Evolutionary conservation across 768 basidiomycete genomes (phyloP), one percentile per base, ranked within the genome.

Genomic region (Xerocomus brunneocitrinus): DNA sequence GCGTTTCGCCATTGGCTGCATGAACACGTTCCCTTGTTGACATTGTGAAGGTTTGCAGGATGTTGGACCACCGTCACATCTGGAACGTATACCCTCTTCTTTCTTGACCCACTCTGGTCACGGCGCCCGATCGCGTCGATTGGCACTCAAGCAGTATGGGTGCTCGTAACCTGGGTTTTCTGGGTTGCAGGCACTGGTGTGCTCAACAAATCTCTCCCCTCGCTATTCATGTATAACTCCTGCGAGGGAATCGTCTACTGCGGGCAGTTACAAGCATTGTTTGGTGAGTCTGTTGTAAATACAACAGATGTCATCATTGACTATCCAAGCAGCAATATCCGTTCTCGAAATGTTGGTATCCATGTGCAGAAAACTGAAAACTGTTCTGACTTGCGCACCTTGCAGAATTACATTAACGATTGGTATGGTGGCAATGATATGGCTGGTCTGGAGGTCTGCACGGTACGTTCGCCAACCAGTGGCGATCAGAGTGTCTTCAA

Each of bases 11-110:
- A 32, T 25, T 14, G 22, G 54, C 5, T 30, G 10, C 25, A 19
- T 19, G 44, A 24, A 14, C 45, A 44, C 50, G 50, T 40, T 48
- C 40, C 50, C 42, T 34, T 48, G 35, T 24, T 59, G 49, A 55
- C 47, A 13, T 47, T 35, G 16, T 43, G 25, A 56, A 86, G 84
- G 49, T 84, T 83, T 60, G 68, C 75, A 16, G 75, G 81, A 3
- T 81, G 76, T 59, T 86, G 84, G 84, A 85, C 84, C 27, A 67
- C 76, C 3, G 54, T 80, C 6, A 83, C 79, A 16, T 76, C 79
- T 10, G 77, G 76, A 27, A 69, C 67, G 22, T 80, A 79, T 51
- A 76, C 78, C n/a, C 65, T 84, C 38, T 73, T 84, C 35, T 83
- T 84, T 63, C 67, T 85, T 5, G 83, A 85, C 60, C 82, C 83